Percentiles rank a stretch among this genome's conserved stretches.
Conservation (phyloP, 2,329 filamentous ascomycete species). For the Phaeosphaeriaceae sp. region DNA sequence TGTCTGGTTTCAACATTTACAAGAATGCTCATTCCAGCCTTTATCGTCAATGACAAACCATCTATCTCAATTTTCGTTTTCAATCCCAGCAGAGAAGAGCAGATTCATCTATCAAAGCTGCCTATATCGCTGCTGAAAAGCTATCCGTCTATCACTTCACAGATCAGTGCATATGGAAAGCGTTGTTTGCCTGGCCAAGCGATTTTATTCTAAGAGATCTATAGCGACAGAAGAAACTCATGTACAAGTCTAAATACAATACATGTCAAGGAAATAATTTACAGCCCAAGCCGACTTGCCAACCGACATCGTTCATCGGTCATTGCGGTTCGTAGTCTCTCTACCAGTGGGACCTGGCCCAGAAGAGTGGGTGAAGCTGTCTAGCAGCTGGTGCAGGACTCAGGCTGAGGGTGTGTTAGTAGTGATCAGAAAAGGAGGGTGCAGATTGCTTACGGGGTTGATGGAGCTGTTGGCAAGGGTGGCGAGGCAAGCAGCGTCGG, state of each 20-base stretch:
- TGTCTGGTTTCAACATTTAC: no score
- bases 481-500: slow-evolving; percentile 19
- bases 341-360: not conserved
- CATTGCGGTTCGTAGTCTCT: not conserved
- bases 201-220: slow-evolving; percentile 1
- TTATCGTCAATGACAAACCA: no score
- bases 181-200: slow-evolving; percentile 3
- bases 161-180: not conserved
- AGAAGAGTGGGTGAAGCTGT: not conserved
- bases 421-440: not conserved
- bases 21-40: no score
- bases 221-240: not conserved
- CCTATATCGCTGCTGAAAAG: no score
- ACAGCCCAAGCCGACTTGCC: not conserved
- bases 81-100: no score
- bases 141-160: not conserved
- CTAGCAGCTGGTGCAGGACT: slow-evolving; percentile 3
- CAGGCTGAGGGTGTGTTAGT: not conserved
- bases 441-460: slow-evolving; percentile 9
- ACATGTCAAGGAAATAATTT: not conserved
- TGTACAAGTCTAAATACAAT: not conserved
- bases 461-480: slow-evolving; percentile 8
- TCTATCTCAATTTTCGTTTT: no score
- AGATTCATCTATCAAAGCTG: no score
- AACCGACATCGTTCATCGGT: slow-evolving; percentile 1